Evolutionary conservation across 768 basidiomycete genomes (phyloP), one percentile per base, ranked within the genome.

Genomic region (Suillus sp.): DNA sequence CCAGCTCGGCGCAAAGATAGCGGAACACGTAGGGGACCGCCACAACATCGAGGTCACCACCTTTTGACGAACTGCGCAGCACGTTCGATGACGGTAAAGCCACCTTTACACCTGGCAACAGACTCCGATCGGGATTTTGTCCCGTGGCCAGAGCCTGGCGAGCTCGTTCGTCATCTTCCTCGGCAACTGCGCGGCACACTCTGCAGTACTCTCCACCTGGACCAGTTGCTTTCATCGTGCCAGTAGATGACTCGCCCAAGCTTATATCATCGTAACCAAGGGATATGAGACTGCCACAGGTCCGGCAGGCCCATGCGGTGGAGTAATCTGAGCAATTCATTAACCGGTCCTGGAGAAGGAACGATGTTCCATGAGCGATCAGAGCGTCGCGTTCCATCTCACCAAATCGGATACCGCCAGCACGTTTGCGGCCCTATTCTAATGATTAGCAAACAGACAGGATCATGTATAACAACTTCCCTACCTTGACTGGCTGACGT

Each of bases 251-350:
- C 75, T 88, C 88, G 61, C 92, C 90, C 22, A 92, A 80, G 64
- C 81, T 85, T 72, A 89, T 81, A 73, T 97, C 93, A 65, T 99
- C 96, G 76, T 96, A 99, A 27, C 97, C 97, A 60, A 99, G 83
- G 10, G 96, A 95, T 69, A 99, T 93, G 60, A 99, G 83, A 72
- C 93, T 95, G 20, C 97, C 97, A 73, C 97, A 99, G 2, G 89
- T 91, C 60, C 97, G 86, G 77, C 97, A 99, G 13, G 99, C 96
- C 97, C 97, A 99, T 4, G 97, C 93, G 0, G 95, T 99, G 32
- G 97, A 98, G 77, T 99, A 99, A 78, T 99, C 97, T 32, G 96
- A 99, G 74, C 97, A 99, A 78, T 99, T 99, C 97, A 99, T 99
- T 73, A 99, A 79, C 62, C 97, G 85, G 78, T 99, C 97, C 81